phyloP scores from a whole-genome alignment of 78 protist genomes.

The Paulinella micropora region DNA sequence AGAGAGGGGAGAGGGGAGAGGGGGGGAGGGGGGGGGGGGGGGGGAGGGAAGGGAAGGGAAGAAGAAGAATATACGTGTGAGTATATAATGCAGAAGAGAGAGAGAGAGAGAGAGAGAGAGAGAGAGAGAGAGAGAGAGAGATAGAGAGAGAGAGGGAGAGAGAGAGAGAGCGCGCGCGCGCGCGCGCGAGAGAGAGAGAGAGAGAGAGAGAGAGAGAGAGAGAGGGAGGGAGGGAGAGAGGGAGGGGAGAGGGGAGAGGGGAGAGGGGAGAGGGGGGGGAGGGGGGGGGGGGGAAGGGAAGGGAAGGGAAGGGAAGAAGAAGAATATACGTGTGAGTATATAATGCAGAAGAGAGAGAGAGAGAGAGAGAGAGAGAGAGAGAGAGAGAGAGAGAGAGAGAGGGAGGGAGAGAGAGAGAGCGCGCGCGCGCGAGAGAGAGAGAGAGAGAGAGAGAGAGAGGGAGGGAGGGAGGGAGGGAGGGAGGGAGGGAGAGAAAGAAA shows the following conservation, averaged over 20 bases:
- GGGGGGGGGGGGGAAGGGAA: not conserved
- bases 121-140: not conserved
- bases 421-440: conserved; percentile 8
- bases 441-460: conserved; percentile 17
- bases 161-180: not conserved
- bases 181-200: not conserved
- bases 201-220: not conserved
- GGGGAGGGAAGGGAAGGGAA: no score
- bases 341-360: not conserved
- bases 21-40: no score
- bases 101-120: not conserved
- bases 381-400: conserved; percentile 3
- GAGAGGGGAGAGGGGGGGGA: not conserved
- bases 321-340: not conserved
- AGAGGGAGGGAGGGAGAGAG: conserved; percentile 7
- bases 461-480: conserved; percentile 7
- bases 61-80: no score
- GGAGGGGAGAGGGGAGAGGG: not conserved
- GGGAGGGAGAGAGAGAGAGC: not conserved
- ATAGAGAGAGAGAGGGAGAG: not conserved
- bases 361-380: conserved; percentile 1
- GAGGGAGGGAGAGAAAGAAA: not conserved
- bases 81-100: not conserved
- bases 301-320: not conserved
- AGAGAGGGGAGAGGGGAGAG: no score